Evolutionary conservation across 257 asterid genomes (phyloP).

Genomic region (Buddleja alternifolia): DNA sequence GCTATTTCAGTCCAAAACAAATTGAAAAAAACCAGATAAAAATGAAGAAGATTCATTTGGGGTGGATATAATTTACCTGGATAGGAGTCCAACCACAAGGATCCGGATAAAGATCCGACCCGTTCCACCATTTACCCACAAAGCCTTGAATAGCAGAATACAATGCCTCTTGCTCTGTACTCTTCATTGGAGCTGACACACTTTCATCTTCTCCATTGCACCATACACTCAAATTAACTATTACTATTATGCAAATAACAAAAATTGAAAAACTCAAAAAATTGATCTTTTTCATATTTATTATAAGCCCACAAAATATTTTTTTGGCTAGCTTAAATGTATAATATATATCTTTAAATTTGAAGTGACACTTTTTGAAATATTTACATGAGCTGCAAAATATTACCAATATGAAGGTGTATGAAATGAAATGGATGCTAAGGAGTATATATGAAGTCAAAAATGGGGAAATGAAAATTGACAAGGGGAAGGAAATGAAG

Average conservation of each 20-base stretch:
- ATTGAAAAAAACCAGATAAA: too few relatives aligned
- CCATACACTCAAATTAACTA: slow-evolving; percentile 30
- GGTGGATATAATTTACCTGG: slow-evolving; percentile 51
- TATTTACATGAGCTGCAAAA: not conserved
- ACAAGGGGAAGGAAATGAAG: slow-evolving; percentile 31
- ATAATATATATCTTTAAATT: not conserved
- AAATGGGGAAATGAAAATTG: slow-evolving; percentile 34
- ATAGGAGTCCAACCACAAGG: slow-evolving; percentile 99
- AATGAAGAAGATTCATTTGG: not conserved
- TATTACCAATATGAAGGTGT: slow-evolving; percentile 10
- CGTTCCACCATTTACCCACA: slow-evolving; percentile 98
- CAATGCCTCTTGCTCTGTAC: slow-evolving; percentile 67
- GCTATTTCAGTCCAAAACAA: too few relatives aligned
- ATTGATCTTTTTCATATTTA: slow-evolving; percentile 46
- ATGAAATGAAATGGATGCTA: slow-evolving; percentile 23
- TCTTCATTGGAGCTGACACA: slow-evolving; percentile 68
- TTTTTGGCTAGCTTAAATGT: too few relatives aligned
- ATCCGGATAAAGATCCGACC: slow-evolving; percentile 98
- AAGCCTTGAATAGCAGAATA: slow-evolving; percentile 86
- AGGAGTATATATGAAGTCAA: slow-evolving; percentile 31
- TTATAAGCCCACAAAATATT: slow-evolving; percentile 25
- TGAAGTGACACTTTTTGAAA: not conserved
- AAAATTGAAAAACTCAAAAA: slow-evolving; percentile 31
- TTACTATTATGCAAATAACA: slow-evolving; percentile 27
- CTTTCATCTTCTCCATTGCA: slow-evolving; percentile 66